Base-by-base conservation (phyloP, 1,139 yeast species). In the Debaryomycetaceae sp. region DNA sequence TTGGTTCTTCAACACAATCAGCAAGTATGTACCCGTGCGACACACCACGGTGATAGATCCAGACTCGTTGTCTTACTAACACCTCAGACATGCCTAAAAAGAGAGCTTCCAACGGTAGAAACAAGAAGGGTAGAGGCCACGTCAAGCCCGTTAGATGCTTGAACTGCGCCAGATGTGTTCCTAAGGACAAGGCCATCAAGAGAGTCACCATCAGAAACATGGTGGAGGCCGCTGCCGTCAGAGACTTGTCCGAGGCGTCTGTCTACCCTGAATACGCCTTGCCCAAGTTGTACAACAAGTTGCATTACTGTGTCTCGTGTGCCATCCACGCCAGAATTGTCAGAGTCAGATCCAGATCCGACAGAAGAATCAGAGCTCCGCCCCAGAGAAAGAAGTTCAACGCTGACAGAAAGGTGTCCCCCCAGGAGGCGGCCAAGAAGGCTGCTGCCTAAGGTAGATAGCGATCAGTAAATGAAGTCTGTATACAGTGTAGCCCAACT, bases 91-190 rank as follows among this genome's bases (percentile, higher is more conserved):
- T 91, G 98, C 96, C 98, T 75, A 91, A 91, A 88, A 91, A 91
- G 97, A 91, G 99, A 88, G 88, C 97, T 75, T 86, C 96, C 93
- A 88, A 88, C 96, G 99, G 99, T 82, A 91, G 98, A 83, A 91
- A 93, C 94, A 91, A 91, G 95, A 88, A 88, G 81, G 98, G 98
- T 71, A 91, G 99, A 85, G 99, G 99, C 69, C 98, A 91, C 95
- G 96, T 85, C 73, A 83, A 84, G 76, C 95, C 96, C 68, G 96
- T 91, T 66, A 89, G 99, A 83, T 91, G 99, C 81, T 84, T 89
- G 67, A 91, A 91, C 96, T 91, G 99, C 77, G 85, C 96, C 61
- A 88, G 95, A 75, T 85, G 95, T 78, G 96, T 91, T 60, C 97
- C 99, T 66, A 93, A 91, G 86, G 98, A 91, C 72, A 93, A 91